A percentile compares a stretch with the other conserved stretches of the same genome.
These are phyloP conservation scores for Petunia secreta DNA, from an alignment of 257 asterid genomes.

Conservation along the genomic window DNA sequence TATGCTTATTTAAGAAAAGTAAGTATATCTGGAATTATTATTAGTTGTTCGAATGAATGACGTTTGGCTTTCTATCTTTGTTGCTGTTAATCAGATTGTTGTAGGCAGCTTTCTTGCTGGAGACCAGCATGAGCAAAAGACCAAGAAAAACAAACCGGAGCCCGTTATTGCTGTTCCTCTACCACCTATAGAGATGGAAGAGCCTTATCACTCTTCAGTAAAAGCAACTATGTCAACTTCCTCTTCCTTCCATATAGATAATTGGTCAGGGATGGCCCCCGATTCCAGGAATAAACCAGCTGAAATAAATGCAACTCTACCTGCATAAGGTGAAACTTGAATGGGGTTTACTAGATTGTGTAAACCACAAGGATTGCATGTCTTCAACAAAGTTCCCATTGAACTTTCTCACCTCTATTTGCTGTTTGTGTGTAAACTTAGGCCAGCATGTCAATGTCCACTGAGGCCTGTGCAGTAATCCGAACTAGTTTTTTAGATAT, in stretches of 20 bases:
- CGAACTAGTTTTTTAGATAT: conserved; percentile 38
- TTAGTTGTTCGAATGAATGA: not conserved
- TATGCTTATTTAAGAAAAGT: not conserved
- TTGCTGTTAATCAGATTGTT: conserved; percentile 56
- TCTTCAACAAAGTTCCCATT: not conserved
- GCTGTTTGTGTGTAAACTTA: conserved; percentile 37
- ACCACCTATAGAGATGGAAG: conserved; percentile 55
- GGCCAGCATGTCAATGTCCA: conserved; percentile 31
- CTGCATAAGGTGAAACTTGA: conserved; percentile 35
- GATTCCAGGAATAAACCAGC: conserved; percentile 60
- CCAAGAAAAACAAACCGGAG: conserved; percentile 66
- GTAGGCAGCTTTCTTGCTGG: conserved; percentile 90
- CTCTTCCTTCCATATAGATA: conserved; percentile 69
- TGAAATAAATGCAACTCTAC: conserved; percentile 63
- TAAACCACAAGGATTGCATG: not conserved
- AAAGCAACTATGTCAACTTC: conserved; percentile 26
- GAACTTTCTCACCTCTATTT: conserved; percentile 18
- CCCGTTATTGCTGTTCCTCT: conserved; percentile 50
- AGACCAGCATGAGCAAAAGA: conserved; percentile 66
- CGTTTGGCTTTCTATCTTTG: not conserved
- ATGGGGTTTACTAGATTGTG: conserved; percentile 21
- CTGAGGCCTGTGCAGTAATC: conserved; percentile 41
- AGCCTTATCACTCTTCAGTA: conserved; percentile 37
- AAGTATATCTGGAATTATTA: no score
- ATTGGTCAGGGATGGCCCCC: conserved; percentile 65